These are phyloP conservation scores for Abortiporus biennis DNA, from an alignment of 1,284 basidiomycete species.

Conservation along the genomic window DNA sequence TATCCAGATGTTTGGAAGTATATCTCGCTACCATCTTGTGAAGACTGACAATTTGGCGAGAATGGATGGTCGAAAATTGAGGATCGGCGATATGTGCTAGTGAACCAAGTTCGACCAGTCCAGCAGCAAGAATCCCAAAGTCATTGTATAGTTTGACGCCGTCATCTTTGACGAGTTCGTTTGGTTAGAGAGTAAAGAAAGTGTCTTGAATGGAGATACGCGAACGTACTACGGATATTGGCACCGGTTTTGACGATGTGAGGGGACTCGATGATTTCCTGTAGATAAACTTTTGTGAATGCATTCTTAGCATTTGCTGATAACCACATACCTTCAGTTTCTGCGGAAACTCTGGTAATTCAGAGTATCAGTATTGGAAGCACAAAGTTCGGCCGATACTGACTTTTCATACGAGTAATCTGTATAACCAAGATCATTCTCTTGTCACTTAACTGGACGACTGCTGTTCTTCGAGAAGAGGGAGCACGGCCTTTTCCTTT, in stretches of 20 bases:
- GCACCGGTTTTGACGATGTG: constrained; percentile 48
- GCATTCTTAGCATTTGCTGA: not conserved
- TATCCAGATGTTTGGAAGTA: constrained; percentile 38
- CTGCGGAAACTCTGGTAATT: constrained; percentile 34
- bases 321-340: constrained; percentile 32
- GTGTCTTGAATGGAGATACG: not conserved
- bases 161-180: constrained; percentile 36
- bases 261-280: constrained; percentile 45
- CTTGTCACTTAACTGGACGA: constrained; percentile 46
- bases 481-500: constrained; percentile 22
- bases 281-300: not conserved
- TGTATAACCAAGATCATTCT: constrained; percentile 51
- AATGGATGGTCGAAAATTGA: constrained; percentile 27
- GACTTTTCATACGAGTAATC: constrained; percentile 48
- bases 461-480: constrained; percentile 35
- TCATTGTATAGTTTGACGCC: constrained; percentile 56
- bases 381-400: constrained; percentile 11
- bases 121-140: constrained; percentile 45
- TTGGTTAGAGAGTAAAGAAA: not conserved
- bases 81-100: constrained; percentile 45
- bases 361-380: not conserved
- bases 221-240: constrained; percentile 49
- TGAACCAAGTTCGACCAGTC: constrained; percentile 51
- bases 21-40: constrained; percentile 49
- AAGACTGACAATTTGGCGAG: constrained; percentile 45